Evolutionary conservation across 2,329 filamentous ascomycete species (phyloP).

Genomic region (Dothiorella sarmentorum): DNA sequence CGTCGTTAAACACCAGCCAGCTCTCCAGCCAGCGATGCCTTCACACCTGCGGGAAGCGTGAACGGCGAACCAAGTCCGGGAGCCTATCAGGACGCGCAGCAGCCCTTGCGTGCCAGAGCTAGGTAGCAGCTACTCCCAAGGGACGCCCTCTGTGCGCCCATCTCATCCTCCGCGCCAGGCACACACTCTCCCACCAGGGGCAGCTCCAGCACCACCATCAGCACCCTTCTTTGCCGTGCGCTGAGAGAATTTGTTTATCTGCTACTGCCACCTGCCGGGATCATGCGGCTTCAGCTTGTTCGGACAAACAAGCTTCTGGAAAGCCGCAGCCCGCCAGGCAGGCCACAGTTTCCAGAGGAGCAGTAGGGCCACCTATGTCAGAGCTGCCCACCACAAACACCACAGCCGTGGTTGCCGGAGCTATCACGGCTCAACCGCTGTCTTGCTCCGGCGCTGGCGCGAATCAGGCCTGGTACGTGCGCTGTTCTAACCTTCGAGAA

Average conservation of each 20-base stretch:
- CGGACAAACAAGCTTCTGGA: not conserved
- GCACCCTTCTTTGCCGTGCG: not conserved
- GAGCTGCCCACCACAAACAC: slow-evolving; percentile 12
- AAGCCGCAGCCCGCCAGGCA: not conserved
- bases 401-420: slow-evolving; percentile 9
- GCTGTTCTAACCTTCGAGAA: slow-evolving; percentile 5
- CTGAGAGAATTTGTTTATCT: not conserved
- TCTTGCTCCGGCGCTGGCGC: slow-evolving; percentile 3
- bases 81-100: slow-evolving; percentile 15
- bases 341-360: slow-evolving; percentile 6
- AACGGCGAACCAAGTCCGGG: not conserved
- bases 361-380: too few relatives aligned
- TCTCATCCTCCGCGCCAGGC: not conserved
- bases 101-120: slow-evolving; percentile 5
- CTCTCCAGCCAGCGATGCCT: not conserved
- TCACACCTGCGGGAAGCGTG: slow-evolving; percentile 1
- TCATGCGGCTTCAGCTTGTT: not conserved
- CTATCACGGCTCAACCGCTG: slow-evolving; percentile 8
- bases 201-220: not conserved
- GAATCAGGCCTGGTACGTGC: not conserved
- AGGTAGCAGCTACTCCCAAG: not conserved
- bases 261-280: not conserved
- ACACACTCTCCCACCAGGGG: too few relatives aligned
- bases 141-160: not conserved
- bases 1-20: slow-evolving; percentile 9